Base-by-base conservation (phyloP, 495 filamentous ascomycete genomes). In the Bombardia bombarda region DNA sequence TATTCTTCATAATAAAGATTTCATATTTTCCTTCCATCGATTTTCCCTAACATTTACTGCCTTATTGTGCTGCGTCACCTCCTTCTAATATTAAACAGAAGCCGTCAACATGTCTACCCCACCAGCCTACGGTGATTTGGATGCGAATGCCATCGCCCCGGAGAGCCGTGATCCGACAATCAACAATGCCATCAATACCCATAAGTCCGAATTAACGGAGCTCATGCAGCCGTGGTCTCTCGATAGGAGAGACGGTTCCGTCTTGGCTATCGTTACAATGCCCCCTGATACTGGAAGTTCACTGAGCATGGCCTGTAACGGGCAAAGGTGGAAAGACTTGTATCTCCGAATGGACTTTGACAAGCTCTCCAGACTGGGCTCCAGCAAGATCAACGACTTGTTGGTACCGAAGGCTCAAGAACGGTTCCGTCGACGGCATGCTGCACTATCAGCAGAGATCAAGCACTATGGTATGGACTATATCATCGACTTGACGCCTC, bases 401-500 rank as follows among this genome's bases (percentile, higher is more conserved):
- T 69, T 82, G 10, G 57, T 52, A 14, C 70, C 71, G 3, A 55
- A 51, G n/a, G 38, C 25, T 4, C 73, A 76, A 32, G 32, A 43
- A 5, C 53, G 54, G 13, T 41, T 52, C 34, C 58, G 56, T 18
- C 51, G 57, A 1, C 42, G 44, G 19, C 58, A 45, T 28, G n/a
- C n/a, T n/a, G n/a, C n/a, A n/a, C n/a, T n/a, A n/a, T n/a, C n/a
- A n/a, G n/a, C n/a, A n/a, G n/a, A n/a, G n/a, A n/a, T n/a, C n/a
- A n/a, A n/a, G n/a, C 68, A 67, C 0, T 32, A 45, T 0, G 65
- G 65, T 1, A 60, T 80, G 51, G 69, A 72, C 37, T 83, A 72
- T 46, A 56, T 82, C 13, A 50, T 84, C 41, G 81, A 84, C 47
- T 65, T 83, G 14, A 83, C 79, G 1, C 79, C 79, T 13, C 73